Evolutionary conservation across 495 filamentous ascomycete genomes (phyloP).

Genomic region (Beverwykella pulmonaria): DNA sequence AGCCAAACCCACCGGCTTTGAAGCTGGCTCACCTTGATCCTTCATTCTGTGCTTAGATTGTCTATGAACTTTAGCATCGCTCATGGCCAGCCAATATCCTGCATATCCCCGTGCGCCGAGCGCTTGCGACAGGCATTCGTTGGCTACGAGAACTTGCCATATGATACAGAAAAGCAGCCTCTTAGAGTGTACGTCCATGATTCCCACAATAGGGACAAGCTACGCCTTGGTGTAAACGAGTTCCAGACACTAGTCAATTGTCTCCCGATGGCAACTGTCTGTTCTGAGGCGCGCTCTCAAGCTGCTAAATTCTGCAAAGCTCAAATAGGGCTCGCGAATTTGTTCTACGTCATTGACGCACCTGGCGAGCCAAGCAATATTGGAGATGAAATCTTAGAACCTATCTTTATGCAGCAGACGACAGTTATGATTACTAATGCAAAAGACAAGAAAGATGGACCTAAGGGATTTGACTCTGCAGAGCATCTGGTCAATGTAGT

Average conservation of each 20-base stretch:
- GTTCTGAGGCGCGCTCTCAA: background rate
- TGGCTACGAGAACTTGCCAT: background rate
- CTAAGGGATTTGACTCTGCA: background rate
- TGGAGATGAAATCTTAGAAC: background rate
- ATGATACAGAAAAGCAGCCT: background rate
- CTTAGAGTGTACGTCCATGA: background rate
- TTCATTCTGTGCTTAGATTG: too few species aligned
- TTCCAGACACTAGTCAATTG: constrained; percentile 3
- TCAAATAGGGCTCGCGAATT: background rate
- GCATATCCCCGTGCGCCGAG: background rate
- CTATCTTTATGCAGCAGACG: constrained; percentile 1
- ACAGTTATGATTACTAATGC: background rate
- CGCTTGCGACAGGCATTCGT: background rate
- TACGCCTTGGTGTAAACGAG: background rate
- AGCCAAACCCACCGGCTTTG: too few species aligned
- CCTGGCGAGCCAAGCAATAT: background rate
- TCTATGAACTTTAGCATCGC: too few species aligned
- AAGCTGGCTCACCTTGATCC: too few species aligned
- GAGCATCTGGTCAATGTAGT: too few species aligned
- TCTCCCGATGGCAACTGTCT: background rate
- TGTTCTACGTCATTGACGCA: background rate
- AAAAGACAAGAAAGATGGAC: background rate
- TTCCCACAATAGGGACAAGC: background rate
- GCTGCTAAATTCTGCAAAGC: constrained; percentile 6
- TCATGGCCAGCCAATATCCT: too few species aligned